Evolutionary conservation across 2,329 filamentous ascomycete species (phyloP), one percentile per base, ranked within the genome.

Genomic region (Sclerotinia sclerotiorum): DNA sequence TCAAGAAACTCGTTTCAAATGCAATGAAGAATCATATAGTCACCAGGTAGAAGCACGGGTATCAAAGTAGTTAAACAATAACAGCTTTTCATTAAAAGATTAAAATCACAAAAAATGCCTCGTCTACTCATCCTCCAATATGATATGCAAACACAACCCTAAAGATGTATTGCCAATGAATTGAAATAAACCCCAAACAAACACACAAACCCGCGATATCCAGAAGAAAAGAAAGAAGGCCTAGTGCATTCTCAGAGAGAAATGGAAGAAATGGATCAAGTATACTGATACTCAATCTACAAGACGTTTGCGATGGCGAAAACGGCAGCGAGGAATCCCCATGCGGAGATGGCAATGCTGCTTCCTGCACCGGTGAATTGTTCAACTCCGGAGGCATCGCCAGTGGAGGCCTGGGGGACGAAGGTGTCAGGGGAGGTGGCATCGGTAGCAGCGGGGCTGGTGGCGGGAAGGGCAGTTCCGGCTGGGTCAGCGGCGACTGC

Each of bases 41-140:
- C 46, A 51, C 15, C 1, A 13, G 19, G 21, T 13, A 19, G 3
- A 51, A 24, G 10, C 46, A 27, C 5, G 15, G 1, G 2, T 21
- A 19, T 21, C 46, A 42, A 1, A 21, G 7, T 51, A 2, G 5
- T 63, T 62, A 7, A 63, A 39, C 21, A 51, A 27, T 62, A 62
- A 62, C 8, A 27, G 46, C 46, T 63, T 63, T 63, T 52, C 46
- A 63, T 63, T 51, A 63, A 63, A 62, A 32, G 32, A 51, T 39
- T 51, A 63, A 62, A 63, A 63, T 63, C 60, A 63, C 46, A 39
- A 51, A 51, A 63, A 61, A 51, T 63, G 60, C 46, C 29, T 63
- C 46, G 6, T 63, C 46, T 51, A n/a, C 60, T 15, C n/a, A 39
- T 63, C 60, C 39, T 29, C 60, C 29, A 27, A 24, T 27, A 52